Percentiles rank a stretch among this genome's conserved stretches.
phyloP scores from a whole-genome alignment of 1,139 yeast genomes.

The Saccharomyces pastorianus region DNA sequence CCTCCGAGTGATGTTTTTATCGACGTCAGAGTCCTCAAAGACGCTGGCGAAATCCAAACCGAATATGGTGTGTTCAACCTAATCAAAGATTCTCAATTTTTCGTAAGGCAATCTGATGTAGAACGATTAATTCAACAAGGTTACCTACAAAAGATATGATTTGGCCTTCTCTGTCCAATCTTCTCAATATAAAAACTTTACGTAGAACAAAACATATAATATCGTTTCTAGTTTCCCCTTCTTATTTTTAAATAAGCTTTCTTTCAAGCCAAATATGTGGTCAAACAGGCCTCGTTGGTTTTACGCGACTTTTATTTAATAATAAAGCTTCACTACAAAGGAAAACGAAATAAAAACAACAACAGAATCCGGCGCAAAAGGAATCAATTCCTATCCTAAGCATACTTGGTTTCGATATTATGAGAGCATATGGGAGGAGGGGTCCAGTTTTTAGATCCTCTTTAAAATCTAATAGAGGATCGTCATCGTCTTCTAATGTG shows the following conservation, averaged over 20 bases:
- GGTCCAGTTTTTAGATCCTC: neutral
- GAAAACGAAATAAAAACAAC: neutral
- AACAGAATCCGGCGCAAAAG: neutral
- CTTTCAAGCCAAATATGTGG: neutral
- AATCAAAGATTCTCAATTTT: slow-evolving; percentile 92
- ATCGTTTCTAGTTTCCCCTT: neutral
- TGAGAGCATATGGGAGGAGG: neutral
- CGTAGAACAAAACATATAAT: neutral
- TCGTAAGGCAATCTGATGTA: slow-evolving; percentile 88
- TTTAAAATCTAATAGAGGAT: neutral
- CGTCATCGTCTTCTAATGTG: neutral
- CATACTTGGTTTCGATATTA: neutral
- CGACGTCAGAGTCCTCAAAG: slow-evolving; percentile 85
- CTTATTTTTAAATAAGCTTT: neutral
- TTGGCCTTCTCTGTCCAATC: neutral
- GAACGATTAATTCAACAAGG: slow-evolving; percentile 93
- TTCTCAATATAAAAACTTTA: neutral
- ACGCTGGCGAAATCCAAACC: slow-evolving; percentile 95
- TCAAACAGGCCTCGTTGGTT: neutral
- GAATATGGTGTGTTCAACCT: slow-evolving; percentile 93
- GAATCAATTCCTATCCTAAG: neutral
- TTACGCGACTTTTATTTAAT: neutral
- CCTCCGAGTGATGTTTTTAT: slow-evolving; percentile 91
- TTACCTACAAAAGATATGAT: slow-evolving; percentile 62
- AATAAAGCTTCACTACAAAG: neutral